Base-by-base conservation (phyloP, 495 filamentous ascomycete genomes). In the Podospora pseudopauciseta region DNA sequence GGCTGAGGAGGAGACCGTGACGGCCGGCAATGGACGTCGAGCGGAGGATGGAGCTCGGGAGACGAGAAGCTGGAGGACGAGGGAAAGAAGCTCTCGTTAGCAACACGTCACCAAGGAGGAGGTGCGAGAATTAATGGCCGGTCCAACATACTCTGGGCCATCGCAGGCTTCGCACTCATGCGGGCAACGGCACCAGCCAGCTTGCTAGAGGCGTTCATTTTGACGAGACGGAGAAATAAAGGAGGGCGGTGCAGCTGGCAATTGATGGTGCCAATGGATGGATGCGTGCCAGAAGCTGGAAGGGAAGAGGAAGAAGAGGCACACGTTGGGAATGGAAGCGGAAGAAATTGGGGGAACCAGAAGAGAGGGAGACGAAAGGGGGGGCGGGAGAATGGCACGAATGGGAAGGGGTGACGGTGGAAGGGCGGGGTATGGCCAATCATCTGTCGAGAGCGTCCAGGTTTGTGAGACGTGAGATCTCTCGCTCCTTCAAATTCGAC, bases 1-100 rank as follows among this genome's bases (percentile, higher is more conserved):
- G 66, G 69, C 65, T 73, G 68, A 71, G 70, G 20, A 74, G 26
- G 53, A 73, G 74, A 44, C 69, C 71, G 55, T 73, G 64, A 44
- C 70, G 73, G 67, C 65, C 67, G 39, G 56, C 62, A 13, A 59
- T 65, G 60, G 67, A 67, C 18, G 67, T 53, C 28, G 70, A 67
- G 34, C 32, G 60, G 64, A 72, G 60, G 64, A 74, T 75, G 67
- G 72, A 73, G 74, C 72, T 73, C 44, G 74, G 73, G 63, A 76
- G 27, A 61, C 70, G 74, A 76, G 72, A 63, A 63, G 65, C 58
- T 61, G 28, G 60, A 54, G 60, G 20, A 53, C 26, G 62, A 68
- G 23, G 49, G 62, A 23, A 26, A 53, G 19, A 49, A 49, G 39
- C 39, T 49, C 39, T 68, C 55, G 59, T 66, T 60, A 70, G 66